phyloP scores from a whole-genome alignment of 2,329 filamentous ascomycete genomes.

The Apiospora sp. region DNA sequence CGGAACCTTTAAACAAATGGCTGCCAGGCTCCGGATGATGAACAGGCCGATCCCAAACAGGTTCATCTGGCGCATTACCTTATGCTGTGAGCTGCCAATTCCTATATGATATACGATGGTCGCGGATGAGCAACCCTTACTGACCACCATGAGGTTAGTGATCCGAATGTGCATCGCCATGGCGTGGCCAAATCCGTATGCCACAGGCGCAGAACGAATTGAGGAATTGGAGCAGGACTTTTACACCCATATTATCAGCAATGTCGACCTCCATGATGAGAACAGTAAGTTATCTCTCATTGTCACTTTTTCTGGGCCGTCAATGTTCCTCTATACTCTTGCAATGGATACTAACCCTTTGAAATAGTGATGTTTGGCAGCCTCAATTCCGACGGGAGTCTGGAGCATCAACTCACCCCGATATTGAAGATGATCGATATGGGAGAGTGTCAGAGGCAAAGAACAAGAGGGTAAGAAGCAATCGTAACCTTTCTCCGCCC shows the following conservation, averaged over 20 bases:
- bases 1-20: not conserved
- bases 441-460: not conserved
- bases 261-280: not conserved
- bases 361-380: not conserved
- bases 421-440: conserved; percentile 12
- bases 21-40: not conserved
- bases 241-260: not conserved
- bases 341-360: not conserved
- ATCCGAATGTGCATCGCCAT: conserved; percentile 8
- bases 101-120: not conserved
- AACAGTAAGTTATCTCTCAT: not conserved
- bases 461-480: not conserved
- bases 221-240: not conserved
- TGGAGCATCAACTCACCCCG: not conserved
- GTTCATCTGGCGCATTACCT: not conserved
- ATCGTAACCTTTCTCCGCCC: not conserved
- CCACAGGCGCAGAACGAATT: not conserved
- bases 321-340: not conserved
- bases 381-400: not conserved
- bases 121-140: not conserved
- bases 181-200: not conserved
- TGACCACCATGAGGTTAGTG: not conserved
- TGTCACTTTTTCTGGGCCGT: not conserved
- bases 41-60: not conserved
- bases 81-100: not conserved